A percentile compares a stretch with the other conserved stretches of the same genome.
phyloP scores from a whole-genome alignment of 768 basidiomycete genomes.

The Calocybe indica region DNA sequence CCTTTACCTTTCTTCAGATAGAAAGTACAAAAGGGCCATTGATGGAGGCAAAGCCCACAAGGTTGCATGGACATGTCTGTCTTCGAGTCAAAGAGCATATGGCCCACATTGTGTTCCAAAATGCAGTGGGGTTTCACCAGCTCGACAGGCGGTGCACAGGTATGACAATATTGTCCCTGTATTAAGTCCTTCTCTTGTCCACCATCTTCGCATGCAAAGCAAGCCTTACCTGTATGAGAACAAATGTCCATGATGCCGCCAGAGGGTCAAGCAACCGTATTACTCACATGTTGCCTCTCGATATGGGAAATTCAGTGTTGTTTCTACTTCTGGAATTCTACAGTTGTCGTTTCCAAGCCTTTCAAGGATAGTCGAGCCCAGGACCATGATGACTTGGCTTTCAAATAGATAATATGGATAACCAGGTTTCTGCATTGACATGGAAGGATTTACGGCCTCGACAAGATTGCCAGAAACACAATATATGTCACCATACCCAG shows the following conservation, averaged over 20 bases:
- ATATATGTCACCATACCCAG: neutral
- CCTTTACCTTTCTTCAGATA: neutral
- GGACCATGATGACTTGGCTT: neutral
- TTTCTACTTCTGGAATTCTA: neutral
- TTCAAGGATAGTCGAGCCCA: neutral
- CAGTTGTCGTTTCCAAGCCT: neutral
- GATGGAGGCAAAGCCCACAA: slow-evolving; percentile 3
- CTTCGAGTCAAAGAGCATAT: neutral
- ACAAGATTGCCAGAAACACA: neutral
- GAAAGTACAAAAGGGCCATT: neutral
- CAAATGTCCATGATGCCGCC: neutral
- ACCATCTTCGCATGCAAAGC: neutral
- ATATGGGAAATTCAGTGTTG: neutral
- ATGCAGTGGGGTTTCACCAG: neutral
- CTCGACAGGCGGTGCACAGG: neutral
- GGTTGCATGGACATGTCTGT: neutral
- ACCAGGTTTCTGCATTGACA: neutral
- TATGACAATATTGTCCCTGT: neutral
- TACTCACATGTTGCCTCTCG: neutral
- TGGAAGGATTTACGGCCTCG: neutral
- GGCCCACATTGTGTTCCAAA: neutral
- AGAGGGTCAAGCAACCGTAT: neutral
- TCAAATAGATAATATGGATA: neutral
- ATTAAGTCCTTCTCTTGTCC: neutral
- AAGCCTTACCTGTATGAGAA: neutral